Percentiles rank a stretch among this genome's conserved stretches.
Conservation (phyloP, 306 rosid genomes). For the apple (Malus domestica) region ASM211411v1 NC_041794.1:30682001-30682500, state of each 20-base stretch:
- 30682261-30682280: constrained; percentile 37
- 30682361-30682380: constrained; percentile 51
- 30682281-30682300: constrained; percentile 52
- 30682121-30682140: background rate
- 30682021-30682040: background rate
- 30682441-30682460: background rate
- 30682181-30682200: constrained; percentile 30
- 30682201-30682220: constrained; percentile 61
- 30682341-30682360: constrained; percentile 80
- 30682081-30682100: background rate
- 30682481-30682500: constrained; percentile 57
- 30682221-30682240: constrained; percentile 46
- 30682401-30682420: background rate
- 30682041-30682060: background rate
- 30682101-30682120: background rate
- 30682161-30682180: background rate
- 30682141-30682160: background rate
- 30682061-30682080: background rate
- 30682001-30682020: background rate
- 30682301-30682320: constrained; percentile 42
- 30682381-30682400: constrained; percentile 5
- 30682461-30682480: constrained; percentile 40
- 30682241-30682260: constrained; percentile 36
- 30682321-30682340: constrained; percentile 39
- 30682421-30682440: background rate